Conservation (phyloP, 306 rosid species). For the Lithocarpus polystachyus region DNA sequence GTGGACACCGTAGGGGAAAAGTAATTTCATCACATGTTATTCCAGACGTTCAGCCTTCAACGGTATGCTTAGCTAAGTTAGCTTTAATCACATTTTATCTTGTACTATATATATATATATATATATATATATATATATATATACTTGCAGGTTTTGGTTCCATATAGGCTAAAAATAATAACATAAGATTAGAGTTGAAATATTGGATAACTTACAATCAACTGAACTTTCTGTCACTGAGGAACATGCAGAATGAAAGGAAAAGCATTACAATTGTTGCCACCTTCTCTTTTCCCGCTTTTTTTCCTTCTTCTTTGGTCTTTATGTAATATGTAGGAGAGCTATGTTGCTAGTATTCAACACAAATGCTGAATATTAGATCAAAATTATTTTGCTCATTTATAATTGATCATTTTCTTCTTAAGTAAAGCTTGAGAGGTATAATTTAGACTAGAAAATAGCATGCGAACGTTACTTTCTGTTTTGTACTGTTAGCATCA, state of each 20-base stretch:
- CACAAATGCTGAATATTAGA: background rate
- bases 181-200: background rate
- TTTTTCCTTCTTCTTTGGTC: background rate
- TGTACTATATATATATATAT: no score
- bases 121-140: no score
- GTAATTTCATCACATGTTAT: constrained; percentile 67
- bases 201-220: background rate
- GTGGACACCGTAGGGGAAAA: constrained; percentile 93
- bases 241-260: background rate
- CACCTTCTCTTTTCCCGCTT: no score
- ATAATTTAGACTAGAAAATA: background rate
- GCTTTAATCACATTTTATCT: background rate
- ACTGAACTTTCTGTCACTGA: background rate
- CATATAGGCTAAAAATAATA: background rate
- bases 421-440: background rate
- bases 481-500: background rate
- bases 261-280: background rate
- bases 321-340: background rate
- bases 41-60: constrained; percentile 90
- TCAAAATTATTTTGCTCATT: background rate
- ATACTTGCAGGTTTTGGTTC: background rate
- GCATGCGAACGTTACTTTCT: background rate
- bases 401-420: background rate
- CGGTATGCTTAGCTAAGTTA: constrained; percentile 69
- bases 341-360: background rate